phyloP scores from a whole-genome alignment of 805 yeast species.

The Saturnispora sekii region DNA sequence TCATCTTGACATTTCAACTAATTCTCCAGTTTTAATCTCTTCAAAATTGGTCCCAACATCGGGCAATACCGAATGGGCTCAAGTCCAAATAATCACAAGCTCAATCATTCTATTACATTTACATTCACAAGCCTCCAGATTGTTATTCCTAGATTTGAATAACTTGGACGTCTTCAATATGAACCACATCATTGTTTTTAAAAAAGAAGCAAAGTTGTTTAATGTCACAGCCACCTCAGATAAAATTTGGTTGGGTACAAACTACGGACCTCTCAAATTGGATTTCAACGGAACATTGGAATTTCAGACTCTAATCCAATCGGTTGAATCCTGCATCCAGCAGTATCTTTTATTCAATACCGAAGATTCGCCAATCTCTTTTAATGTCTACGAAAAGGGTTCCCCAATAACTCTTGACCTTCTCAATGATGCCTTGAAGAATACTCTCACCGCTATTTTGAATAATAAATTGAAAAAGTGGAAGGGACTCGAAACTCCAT shows the following conservation, averaged over 20 bases:
- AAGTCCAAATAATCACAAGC: too few relatives aligned
- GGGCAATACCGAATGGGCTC: too few relatives aligned
- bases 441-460: conserved; percentile 48
- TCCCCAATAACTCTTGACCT: conserved; percentile 30
- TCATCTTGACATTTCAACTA: too few relatives aligned
- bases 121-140: conserved; percentile 11
- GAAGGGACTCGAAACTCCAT: conserved; percentile 29
- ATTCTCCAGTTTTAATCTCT: too few relatives aligned
- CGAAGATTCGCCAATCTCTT: conserved; percentile 14
- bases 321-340: conserved; percentile 65
- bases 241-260: conserved; percentile 29
- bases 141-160: conserved; percentile 50
- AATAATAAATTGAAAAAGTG: conserved; percentile 46
- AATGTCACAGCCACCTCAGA: conserved; percentile 30
- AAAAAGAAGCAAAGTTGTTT: conserved; percentile 39
- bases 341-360: conserved; percentile 67
- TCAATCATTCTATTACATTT: neutral
- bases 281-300: conserved; percentile 33
- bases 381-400: conserved; percentile 28
- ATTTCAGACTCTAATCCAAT: conserved; percentile 13
- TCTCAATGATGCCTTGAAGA: conserved; percentile 40
- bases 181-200: conserved; percentile 71
- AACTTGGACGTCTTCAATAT: conserved; percentile 33
- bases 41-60: too few relatives aligned
- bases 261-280: conserved; percentile 53